Evolutionary conservation across 139 green algal species (phyloP).

Genomic region (Micromonas pusilla): DNA sequence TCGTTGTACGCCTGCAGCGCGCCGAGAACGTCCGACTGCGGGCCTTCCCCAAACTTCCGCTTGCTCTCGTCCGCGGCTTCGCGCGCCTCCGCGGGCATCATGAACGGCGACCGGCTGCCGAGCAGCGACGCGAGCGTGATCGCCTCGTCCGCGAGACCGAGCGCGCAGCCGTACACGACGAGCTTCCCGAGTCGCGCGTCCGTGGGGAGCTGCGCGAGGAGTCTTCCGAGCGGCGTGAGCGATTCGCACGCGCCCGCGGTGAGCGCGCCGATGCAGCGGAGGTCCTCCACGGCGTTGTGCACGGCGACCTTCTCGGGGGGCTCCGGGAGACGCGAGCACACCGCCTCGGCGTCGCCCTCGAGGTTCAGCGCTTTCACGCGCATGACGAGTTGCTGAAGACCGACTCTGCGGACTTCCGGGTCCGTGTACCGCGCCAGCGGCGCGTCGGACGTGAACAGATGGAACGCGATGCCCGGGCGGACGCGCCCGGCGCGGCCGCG

Average conservation of each 20-base stretch:
- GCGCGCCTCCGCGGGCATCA: slow-evolving; percentile 23
- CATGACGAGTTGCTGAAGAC: slow-evolving; percentile 87
- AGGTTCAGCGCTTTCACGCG: slow-evolving; percentile 41
- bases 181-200: slow-evolving; percentile 51
- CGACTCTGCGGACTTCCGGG: slow-evolving; percentile 71
- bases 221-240: slow-evolving; percentile 31
- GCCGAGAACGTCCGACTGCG: slow-evolving; percentile 30
- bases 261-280: slow-evolving; percentile 12
- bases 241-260: background rate
- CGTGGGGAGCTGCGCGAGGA: slow-evolving; percentile 75
- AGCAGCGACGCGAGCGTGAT: slow-evolving; percentile 70
- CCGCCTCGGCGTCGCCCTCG: background rate
- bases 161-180: slow-evolving; percentile 49
- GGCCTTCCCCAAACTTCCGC: slow-evolving; percentile 2
- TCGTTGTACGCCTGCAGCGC: slow-evolving; percentile 27
- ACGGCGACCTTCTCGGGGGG: background rate
- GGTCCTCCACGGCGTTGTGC: background rate
- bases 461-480: slow-evolving; percentile 40
- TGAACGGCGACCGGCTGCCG: slow-evolving; percentile 46
- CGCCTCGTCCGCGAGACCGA: slow-evolving; percentile 48
- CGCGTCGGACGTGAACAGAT: slow-evolving; percentile 31
- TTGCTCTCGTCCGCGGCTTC: slow-evolving; percentile 28
- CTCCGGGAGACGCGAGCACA: slow-evolving; percentile 20
- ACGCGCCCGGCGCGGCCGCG: slow-evolving; percentile 44
- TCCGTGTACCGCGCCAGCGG: slow-evolving; percentile 27